Percentiles rank a stretch among this genome's conserved stretches.
phyloP scores from a whole-genome alignment of 208 protist species.

The Naegleria lovaniensis region DNA sequence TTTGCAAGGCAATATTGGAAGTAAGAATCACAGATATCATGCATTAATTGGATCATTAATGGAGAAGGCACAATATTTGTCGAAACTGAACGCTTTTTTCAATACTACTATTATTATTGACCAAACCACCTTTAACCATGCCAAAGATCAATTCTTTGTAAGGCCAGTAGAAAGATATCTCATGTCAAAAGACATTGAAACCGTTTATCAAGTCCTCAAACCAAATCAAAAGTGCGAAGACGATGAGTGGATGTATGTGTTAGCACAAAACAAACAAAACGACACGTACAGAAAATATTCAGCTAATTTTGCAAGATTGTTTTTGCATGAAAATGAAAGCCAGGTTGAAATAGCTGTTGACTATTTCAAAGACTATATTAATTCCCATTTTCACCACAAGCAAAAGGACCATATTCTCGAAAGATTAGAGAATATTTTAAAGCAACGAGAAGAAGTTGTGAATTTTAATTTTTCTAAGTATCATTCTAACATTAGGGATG shows the following conservation, averaged over 20 bases:
- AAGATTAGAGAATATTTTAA: background rate
- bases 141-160: background rate
- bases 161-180: background rate
- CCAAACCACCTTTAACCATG: background rate
- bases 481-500: background rate
- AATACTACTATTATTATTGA: background rate
- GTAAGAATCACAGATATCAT: background rate
- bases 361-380: background rate
- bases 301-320: background rate
- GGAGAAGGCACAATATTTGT: background rate
- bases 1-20: background rate
- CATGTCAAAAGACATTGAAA: background rate
- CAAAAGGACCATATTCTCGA: background rate
- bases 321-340: background rate
- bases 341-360: background rate
- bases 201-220: background rate
- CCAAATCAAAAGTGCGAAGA: background rate
- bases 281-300: background rate
- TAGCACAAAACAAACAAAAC: background rate
- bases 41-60: background rate
- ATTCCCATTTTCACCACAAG: background rate
- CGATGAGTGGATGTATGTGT: background rate
- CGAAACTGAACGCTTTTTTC: background rate
- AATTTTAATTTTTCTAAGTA: background rate
- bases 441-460: background rate